Percentiles rank a stretch among this genome's conserved stretches.
phyloP scores from a whole-genome alignment of 768 basidiomycete genomes.

The Termitomyces eurrhizus region DNA sequence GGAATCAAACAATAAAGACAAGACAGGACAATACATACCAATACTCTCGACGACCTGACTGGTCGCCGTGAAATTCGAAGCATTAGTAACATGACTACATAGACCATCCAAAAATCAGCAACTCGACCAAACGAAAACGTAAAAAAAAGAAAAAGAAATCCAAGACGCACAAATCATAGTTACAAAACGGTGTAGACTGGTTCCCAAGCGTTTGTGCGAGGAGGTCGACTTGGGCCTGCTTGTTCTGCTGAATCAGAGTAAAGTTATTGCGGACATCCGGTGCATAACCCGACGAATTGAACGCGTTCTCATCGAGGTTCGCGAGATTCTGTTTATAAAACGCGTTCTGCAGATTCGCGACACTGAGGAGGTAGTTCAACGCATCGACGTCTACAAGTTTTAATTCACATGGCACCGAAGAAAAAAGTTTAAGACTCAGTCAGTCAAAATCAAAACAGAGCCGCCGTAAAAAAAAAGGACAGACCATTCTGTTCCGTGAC shows the following conservation, averaged over 20 bases:
- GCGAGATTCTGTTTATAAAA: slow-evolving; percentile 16
- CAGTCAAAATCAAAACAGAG: not conserved
- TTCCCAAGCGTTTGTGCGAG: slow-evolving; percentile 30
- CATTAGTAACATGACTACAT: slow-evolving; percentile 11
- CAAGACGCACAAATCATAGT: slow-evolving; percentile 42
- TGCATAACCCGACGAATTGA: slow-evolving; percentile 11
- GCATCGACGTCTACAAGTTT: slow-evolving; percentile 5
- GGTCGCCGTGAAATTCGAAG: slow-evolving; percentile 11
- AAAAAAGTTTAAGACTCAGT: too few species aligned
- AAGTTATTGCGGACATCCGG: slow-evolving; percentile 9
- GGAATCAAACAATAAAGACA: too few species aligned
- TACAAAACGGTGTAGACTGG: slow-evolving; percentile 43
- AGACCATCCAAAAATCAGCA: not conserved
- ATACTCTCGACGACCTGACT: slow-evolving; percentile 15
- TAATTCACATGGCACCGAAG: not conserved
- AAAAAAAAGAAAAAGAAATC: not conserved
- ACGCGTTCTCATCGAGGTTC: slow-evolving; percentile 13
- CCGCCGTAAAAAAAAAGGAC: not conserved
- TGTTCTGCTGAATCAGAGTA: slow-evolving; percentile 13
- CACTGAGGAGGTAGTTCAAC: slow-evolving; percentile 12
- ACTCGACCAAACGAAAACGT: not conserved
- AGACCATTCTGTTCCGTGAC: slow-evolving; percentile 8
- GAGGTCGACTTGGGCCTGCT: slow-evolving; percentile 16
- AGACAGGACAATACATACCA: slow-evolving; percentile 8
- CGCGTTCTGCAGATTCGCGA: slow-evolving; percentile 15